phyloP scores from a whole-genome alignment of 2,329 filamentous ascomycete genomes.

The Colletotrichum sp. region DNA sequence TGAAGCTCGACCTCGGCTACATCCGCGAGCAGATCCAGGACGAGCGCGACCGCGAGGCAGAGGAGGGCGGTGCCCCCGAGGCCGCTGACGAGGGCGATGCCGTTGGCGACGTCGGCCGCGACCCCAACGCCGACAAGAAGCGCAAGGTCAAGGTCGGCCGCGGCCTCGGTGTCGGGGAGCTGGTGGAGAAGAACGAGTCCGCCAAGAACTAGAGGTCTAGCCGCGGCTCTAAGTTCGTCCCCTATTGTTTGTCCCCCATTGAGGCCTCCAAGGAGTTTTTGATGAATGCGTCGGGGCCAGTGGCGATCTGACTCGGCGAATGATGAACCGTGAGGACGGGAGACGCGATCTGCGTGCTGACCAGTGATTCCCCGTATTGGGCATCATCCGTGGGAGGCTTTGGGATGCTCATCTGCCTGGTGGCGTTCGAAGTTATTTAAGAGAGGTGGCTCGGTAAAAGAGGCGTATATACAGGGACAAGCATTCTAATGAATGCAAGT shows the following conservation, averaged over 20 bases:
- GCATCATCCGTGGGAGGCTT: background rate
- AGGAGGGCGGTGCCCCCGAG: constrained; percentile 40
- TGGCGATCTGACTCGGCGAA: background rate
- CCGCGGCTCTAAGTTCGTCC: background rate
- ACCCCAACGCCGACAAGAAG: constrained; percentile 62
- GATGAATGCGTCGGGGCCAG: background rate
- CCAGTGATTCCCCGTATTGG: background rate
- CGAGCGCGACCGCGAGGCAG: constrained; percentile 43
- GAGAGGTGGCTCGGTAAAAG: background rate
- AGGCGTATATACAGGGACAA: background rate
- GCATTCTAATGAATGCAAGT: background rate
- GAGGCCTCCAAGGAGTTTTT: background rate
- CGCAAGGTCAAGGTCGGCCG: constrained; percentile 86
- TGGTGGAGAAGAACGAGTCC: constrained; percentile 74
- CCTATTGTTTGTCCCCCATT: background rate
- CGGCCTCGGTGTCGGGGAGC: constrained; percentile 75
- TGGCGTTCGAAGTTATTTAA: background rate
- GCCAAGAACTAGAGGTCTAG: constrained; percentile 44
- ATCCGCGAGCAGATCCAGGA: constrained; percentile 55
- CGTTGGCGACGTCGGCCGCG: constrained; percentile 68
- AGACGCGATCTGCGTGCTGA: background rate
- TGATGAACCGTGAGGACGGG: background rate
- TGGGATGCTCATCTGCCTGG: background rate
- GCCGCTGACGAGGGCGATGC: constrained; percentile 69
- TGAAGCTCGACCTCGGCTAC: constrained; percentile 82